These are phyloP conservation scores for Fusarium clavum DNA, from an alignment of 2,329 filamentous ascomycete genomes.

Conservation along the genomic window DNA sequence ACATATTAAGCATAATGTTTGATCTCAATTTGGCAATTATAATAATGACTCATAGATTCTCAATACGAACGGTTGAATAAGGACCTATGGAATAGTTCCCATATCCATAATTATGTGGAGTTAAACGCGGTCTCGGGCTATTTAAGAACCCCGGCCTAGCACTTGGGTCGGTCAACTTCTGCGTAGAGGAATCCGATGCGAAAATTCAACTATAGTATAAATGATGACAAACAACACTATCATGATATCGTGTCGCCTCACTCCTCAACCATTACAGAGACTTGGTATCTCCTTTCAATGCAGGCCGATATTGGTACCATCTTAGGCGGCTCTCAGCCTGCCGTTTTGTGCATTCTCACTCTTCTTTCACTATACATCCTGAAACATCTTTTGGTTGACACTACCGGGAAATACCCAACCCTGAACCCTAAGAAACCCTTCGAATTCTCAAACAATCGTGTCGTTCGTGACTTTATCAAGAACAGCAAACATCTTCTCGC, in stretches of 20 bases:
- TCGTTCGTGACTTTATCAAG: not conserved
- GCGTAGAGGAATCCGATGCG: no score
- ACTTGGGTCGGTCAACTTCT: no score
- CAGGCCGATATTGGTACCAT: not conserved
- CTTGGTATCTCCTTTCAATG: not conserved
- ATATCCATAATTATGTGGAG: no score
- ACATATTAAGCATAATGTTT: not conserved
- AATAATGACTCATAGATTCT: not conserved
- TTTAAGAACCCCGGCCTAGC: no score
- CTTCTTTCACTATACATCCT: fast-evolving
- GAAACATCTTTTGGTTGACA: not conserved
- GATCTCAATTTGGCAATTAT: not conserved
- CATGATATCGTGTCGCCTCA: no score
- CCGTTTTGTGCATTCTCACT: not conserved
- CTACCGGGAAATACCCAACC: not conserved
- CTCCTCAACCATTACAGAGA: no score
- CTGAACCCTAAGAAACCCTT: not conserved
- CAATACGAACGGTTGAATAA: not conserved
- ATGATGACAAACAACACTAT: no score
- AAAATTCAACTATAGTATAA: not conserved
- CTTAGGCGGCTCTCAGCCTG: not conserved
- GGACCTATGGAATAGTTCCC: no score
- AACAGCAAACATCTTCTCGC: not conserved
- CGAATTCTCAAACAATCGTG: not conserved
- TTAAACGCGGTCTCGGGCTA: no score